Conservation (phyloP, 768 basidiomycete genomes). For the Boletus huronensis region DNA sequence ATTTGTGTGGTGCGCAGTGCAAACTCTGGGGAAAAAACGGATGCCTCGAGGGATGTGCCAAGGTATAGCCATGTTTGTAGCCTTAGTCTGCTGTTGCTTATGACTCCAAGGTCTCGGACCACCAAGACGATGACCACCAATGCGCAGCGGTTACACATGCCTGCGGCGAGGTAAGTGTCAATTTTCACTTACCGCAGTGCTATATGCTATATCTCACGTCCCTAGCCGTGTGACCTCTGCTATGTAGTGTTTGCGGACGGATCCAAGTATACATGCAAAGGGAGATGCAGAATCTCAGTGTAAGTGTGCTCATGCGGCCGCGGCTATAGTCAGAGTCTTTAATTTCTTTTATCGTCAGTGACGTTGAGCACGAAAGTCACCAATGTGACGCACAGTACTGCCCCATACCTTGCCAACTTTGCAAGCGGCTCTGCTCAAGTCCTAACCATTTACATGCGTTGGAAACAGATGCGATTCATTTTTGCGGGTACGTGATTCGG, state of each 20-base stretch:
- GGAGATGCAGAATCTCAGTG: slow-evolving; percentile 42
- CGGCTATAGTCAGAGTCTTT: background rate
- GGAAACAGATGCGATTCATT: slow-evolving; percentile 39
- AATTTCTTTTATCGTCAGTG: slow-evolving; percentile 31
- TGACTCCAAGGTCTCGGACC: slow-evolving; percentile 40
- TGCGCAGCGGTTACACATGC: slow-evolving; percentile 51
- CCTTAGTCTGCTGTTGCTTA: background rate
- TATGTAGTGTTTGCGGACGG: slow-evolving; percentile 25
- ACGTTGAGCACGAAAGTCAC: slow-evolving; percentile 45
- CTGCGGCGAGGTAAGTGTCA: slow-evolving; percentile 48
- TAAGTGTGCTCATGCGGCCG: slow-evolving; percentile 16
- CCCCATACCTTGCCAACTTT: slow-evolving; percentile 52
- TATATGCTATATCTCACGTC: background rate
- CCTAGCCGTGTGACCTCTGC: slow-evolving; percentile 43
- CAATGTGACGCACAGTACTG: slow-evolving; percentile 50
- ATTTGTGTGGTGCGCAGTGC: slow-evolving; percentile 56
- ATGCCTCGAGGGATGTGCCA: slow-evolving; percentile 50
- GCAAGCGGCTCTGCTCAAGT: slow-evolving; percentile 47
- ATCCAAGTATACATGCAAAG: slow-evolving; percentile 37
- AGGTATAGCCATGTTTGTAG: slow-evolving; percentile 32
- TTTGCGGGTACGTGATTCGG: slow-evolving; percentile 49
- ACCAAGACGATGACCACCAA: slow-evolving; percentile 47
- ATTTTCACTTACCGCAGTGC: background rate
- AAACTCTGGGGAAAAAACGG: slow-evolving; percentile 43
- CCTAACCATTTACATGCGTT: slow-evolving; percentile 53